Evolutionary conservation across 768 basidiomycete genomes (phyloP), one percentile per base, ranked within the genome.

Genomic region (Termitomyces sp.): DNA sequence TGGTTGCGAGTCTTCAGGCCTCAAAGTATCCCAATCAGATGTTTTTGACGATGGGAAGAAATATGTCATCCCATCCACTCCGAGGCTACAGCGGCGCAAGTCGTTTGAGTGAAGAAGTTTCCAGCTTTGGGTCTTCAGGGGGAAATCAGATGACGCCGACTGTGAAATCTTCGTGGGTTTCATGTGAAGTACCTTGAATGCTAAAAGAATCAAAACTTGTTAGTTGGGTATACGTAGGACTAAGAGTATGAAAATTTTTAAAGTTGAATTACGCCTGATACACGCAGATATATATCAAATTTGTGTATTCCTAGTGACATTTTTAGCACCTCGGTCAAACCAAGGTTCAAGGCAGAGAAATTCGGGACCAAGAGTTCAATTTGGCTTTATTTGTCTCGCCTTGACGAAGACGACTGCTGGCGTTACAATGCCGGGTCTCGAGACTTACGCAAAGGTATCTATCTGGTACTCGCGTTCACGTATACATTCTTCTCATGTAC

Each of bases 401-500:
- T n/a, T 41, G 39, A 41, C 7, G 39, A 41, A 41, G n/a, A 27
- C 26, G 44, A 16, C 4, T 2, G 8, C 3, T 8, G 26, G 16
- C 16, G 18, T 20, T 12, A 32, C 32, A 24, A 58, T 79, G 27
- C 79, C 79, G 31, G 77, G 75, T 27, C 66, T 81, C 2, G 77
- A 79, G 63, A 73, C 72, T 2, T 78, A 79, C 60, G 78, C 76
- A 52, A 81, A 79, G 74, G 79, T 78, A 53, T 36, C 53, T n/a
- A 16, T 14, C 12, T n/a, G n/a, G 24, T 31, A 7, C 5, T 20
- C 5, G 26, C 47, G 13, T 12, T 29, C 10, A 9, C 3, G n/a
- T n/a, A n/a, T n/a, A 43, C 12, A 26, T 32, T 8, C 20, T 56
- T 37, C 55, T 52, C 29, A 51, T 22, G 58, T 8, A 31, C 0